Base-by-base conservation (phyloP, 768 basidiomycete genomes). In the Amanita fuliginea region DNA sequence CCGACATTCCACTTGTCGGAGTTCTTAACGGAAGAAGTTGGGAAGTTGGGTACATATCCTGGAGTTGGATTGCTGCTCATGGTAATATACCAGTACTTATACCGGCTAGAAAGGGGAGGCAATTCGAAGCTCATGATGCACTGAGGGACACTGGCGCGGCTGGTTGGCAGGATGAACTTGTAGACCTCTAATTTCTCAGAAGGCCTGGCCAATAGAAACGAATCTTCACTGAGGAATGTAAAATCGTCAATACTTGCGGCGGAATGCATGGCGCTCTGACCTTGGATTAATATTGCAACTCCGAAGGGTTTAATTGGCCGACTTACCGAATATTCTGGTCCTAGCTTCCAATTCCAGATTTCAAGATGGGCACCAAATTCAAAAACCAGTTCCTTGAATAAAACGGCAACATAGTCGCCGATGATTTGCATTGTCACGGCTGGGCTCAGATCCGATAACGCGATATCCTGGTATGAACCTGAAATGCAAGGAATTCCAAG, bases 61-160 rank as follows among this genome's bases (percentile, higher is more conserved):
- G 75, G 71, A 14, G 70, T 61, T 3, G 75, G 73, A 51, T 76
- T 76, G 54, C 69, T 72, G 59, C 73, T 75, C 65, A 75, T 69
- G 44, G 73, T 73, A 36, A 76, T 74, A 49, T 76, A 75, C 71
- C 73, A 76, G 54, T 75, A 78, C 56, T 66, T 64, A 54, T 70
- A 75, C 5, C 67, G 71, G 4, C 64, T 60, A 28, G 68, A 64
- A 10, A 77, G 65, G 3, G 63, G 61, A 1, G 75, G 76, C 30
- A 77, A 70, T 19, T 56, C 60, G 46, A 73, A 73, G 51, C 55
- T 66, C 22, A 66, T 68, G 35, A 64, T 62, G 34, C 66, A 57
- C 11, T 58, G 53, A 2, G 74, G 75, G 4, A 52, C 44, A 8
- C 60, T 63, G 4, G 55, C 54, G 10, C 54, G 19, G 9, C 57